Base-by-base conservation (phyloP, 177 flowering plant genomes). In the Vitis hybrid region DNA sequence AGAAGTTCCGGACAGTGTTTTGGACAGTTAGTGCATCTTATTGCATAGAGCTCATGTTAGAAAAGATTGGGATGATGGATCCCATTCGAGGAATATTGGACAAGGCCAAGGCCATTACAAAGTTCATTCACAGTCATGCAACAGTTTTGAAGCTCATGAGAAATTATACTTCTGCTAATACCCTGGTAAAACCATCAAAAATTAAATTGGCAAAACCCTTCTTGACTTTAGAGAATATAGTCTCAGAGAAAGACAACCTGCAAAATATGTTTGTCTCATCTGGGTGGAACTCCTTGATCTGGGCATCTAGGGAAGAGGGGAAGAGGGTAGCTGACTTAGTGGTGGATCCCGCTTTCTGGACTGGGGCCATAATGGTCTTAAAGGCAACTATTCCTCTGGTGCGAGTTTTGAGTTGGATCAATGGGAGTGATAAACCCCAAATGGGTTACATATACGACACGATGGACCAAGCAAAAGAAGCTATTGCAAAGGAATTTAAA, bases 391-490 rank as follows among this genome's bases (percentile, higher is more conserved):
- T 79, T 62, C 89, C 91, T 2, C 75, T 87, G 14, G 74, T 85
- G 66, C 70, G 76, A 2, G 73, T 77, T 26, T 14, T 82, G 55
- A 73, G 64, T 51, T 67, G 78, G 57, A 61, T 81, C 26, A 64
- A 75, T 55, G 73, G 55, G 19, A 74, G 75, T 49, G 48, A 63
- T 52, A 77, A 72, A 51, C 78, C 78, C 22, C 73, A 75, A 67
- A 39, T 79, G 55, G 88, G 82, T 55, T 77, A 62, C 77, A 78
- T 86, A 57, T 87, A 87, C 39, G 91, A 87, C 64, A 79, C 86
- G 1, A 80, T 87, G 75, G 91, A 86, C 56, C 86, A 84, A 48
- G 80, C 74, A 12, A 87, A 87, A 68, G 91, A 87, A 61, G 70
- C 74, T 0, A 83, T 87, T 52, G 65, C 72, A 62, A 53, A 55